Evolutionary conservation across 768 basidiomycete genomes (phyloP), one percentile per base, ranked within the genome.

Genomic region (Termitomyces sp.): DNA sequence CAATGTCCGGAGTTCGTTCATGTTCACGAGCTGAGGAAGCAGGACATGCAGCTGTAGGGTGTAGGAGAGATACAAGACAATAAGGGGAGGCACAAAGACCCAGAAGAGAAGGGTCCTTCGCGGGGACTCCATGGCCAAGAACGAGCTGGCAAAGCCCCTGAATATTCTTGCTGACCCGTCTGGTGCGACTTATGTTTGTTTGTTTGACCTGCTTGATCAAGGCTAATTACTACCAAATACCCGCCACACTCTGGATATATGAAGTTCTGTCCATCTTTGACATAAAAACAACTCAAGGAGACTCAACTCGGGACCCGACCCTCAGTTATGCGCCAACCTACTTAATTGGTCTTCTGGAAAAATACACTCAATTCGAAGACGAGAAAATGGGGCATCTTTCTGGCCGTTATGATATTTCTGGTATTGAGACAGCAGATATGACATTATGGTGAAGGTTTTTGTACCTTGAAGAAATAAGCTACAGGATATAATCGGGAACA

Each of bases 41-140:
- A 67, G 35, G 26, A 62, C n/a, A 60, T 65, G 61, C 10, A 66
- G 45, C 47, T 68, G 45, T 18, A 68, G 53, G 30, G 50, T 63
- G 58, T 68, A 66, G 35, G 55, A 36, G n/a, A 63, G 33, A 36
- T 66, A 65, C 50, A 65, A 58, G 24, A 58, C 11, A 20, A 63
- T 35, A n/a, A 65, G 40, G 7, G 61, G 60, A 35, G 57, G 59
- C 1, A 56, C 57, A 33, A 65, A 24, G 20, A 65, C 50, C 47
- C 60, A 56, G 45, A 59, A 60, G 36, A 65, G 40, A 41, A 65
- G 60, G n/a, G 47, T 47, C 24, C 51, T 49, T 24, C 38, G 53
- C 5, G 55, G 44, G 13, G 33, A 43, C 24, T 52, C 47, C 40
- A 52, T 47, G 24, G 38, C 35, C 41, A 16, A 13, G 13, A 9